Evolutionary conservation across 176 grass and related monocot genomes (phyloP).

Genomic region (Phoenix dactylifera): DNA sequence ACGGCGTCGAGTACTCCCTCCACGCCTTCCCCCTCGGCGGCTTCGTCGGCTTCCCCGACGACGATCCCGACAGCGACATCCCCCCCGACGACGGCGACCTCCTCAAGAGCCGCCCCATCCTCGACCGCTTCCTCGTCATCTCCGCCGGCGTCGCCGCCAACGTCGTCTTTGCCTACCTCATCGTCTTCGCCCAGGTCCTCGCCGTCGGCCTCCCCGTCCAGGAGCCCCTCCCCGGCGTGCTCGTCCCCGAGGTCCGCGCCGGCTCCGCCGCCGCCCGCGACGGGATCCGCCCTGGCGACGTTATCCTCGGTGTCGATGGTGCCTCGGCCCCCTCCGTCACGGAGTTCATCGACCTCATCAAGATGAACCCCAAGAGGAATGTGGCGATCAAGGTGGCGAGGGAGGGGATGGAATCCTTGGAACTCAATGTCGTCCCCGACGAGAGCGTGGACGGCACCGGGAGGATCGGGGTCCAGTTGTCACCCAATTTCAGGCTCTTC

Average conservation of each 20-base stretch:
- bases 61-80: slow-evolving; percentile 71
- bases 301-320: slow-evolving; percentile 49
- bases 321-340: slow-evolving; percentile 52
- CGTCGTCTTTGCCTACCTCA: slow-evolving; percentile 72
- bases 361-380: slow-evolving; percentile 53
- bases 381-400: slow-evolving; percentile 47
- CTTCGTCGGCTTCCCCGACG: slow-evolving; percentile 92
- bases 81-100: slow-evolving; percentile 75
- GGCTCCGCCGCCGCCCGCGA: slow-evolving; percentile 58
- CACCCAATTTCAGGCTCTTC: slow-evolving; percentile 51
- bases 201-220: slow-evolving; percentile 79
- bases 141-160: slow-evolving; percentile 82
- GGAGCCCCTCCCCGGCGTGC: slow-evolving; percentile 54
- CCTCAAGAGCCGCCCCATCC: slow-evolving; percentile 71
- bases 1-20: slow-evolving; percentile 80
- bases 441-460: slow-evolving; percentile 54
- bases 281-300: slow-evolving; percentile 59
- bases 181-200: slow-evolving; percentile 68
- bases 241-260: slow-evolving; percentile 66
- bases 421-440: slow-evolving; percentile 68
- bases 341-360: slow-evolving; percentile 55
- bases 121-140: slow-evolving; percentile 78
- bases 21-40: slow-evolving; percentile 89
- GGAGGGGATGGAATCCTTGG: slow-evolving; percentile 11
- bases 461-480: slow-evolving; percentile 77